Evolutionary conservation across 169 alveolate genomes (phyloP), one percentile per base, ranked within the genome.

Genomic region (Eimeria necatrix): DNA sequence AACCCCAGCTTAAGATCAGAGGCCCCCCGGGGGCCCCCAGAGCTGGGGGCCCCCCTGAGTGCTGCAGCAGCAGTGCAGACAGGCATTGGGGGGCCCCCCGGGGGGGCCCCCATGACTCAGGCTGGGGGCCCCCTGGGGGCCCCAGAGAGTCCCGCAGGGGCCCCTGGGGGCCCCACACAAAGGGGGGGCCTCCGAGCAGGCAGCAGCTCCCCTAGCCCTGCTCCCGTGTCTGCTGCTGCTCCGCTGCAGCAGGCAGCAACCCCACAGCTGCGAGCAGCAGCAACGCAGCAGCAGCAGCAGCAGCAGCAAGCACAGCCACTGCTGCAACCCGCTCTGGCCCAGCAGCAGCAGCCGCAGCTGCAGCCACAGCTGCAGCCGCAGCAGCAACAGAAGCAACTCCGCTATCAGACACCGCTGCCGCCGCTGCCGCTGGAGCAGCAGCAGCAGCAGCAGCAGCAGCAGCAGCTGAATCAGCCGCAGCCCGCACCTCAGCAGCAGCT

Each of bases 311-410:
- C 20, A 7, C 5, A 70, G 24, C n/a, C n/a, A n/a, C n/a, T n/a
- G n/a, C 14, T 26, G 76, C 76, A 64, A 20, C 81, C 24, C 53
- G 3, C 4, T 22, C 3, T 22, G 32, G 1, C 81, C 3, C 81
- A 70, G 14, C 81, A 70, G 81, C 81, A 70, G 81, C 81, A 4
- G 81, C 81, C 24, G 81, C 81, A 70, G 52, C 81, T 8, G n/a
- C n/a, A n/a, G n/a, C n/a, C n/a, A n/a, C n/a, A n/a, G n/a, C n/a
- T n/a, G 81, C 81, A 2, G 81, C 81, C 24, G 81, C 81, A 26
- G 81, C 81, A 22, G 52, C 81, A n/a, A 51, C 81, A 26, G 81
- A 48, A 70, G 81, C 81, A 70, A 26, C 81, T 18, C 14, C 81
- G 32, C 49, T 20, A 22, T 5, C 76, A 12, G 10, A 22, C 32